phyloP scores from a whole-genome alignment of 2,329 filamentous ascomycete species.

The Alternaria sp. region DNA sequence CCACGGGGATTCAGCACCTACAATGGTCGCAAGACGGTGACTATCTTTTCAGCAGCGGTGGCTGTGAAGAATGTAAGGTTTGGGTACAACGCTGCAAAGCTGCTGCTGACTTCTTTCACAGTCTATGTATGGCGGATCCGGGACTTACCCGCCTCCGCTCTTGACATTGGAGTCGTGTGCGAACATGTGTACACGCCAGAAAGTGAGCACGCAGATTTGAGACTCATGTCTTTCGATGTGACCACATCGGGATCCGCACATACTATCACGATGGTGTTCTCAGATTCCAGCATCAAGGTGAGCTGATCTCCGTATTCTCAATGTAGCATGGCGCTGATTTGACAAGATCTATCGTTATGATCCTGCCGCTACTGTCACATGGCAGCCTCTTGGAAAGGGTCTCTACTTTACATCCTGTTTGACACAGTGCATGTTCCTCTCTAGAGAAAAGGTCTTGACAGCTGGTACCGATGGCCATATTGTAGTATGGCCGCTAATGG shows the following conservation, averaged over 20 bases:
- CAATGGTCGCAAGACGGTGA: conserved; percentile 71
- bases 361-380: conserved; percentile 31
- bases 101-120: neutral
- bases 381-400: conserved; percentile 47
- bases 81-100: neutral
- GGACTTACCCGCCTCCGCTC: conserved; percentile 54
- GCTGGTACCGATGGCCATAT: conserved; percentile 83
- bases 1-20: conserved; percentile 81
- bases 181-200: conserved; percentile 59
- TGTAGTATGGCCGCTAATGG: conserved; percentile 62
- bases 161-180: conserved; percentile 61
- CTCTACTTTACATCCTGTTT: conserved; percentile 67
- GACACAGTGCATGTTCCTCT: conserved; percentile 64
- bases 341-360: conserved; percentile 55
- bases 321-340: neutral
- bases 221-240: conserved; percentile 81
- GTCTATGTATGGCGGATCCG: conserved; percentile 82
- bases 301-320: conserved; percentile 9
- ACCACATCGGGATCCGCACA: conserved; percentile 48
- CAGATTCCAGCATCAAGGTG: conserved; percentile 78
- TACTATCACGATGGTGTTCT: conserved; percentile 75
- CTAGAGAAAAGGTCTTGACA: conserved; percentile 61
- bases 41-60: conserved; percentile 84
- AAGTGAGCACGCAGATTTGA: conserved; percentile 68
- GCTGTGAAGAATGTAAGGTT: conserved; percentile 71